These are phyloP conservation scores for Anethum foeniculum DNA, from an alignment of 140 eudicot species.

Conservation along the genomic window DNA sequence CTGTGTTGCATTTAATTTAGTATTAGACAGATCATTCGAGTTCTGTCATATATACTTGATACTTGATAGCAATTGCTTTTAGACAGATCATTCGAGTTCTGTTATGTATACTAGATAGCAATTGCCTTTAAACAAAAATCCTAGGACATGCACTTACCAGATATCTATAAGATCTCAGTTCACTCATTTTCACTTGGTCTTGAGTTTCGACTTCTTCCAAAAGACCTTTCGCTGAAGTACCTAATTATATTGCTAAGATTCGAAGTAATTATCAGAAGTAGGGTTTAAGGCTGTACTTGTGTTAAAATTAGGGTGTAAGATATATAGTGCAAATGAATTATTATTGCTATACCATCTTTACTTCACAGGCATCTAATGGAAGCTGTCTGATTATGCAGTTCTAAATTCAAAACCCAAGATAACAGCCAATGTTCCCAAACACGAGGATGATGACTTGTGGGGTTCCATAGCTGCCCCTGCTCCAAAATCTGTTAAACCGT, in stretches of 20 bases:
- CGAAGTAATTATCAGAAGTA: background rate
- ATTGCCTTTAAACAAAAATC: background rate
- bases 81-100: background rate
- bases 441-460: slow-evolving; percentile 72
- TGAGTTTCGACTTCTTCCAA: background rate
- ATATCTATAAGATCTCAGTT: background rate
- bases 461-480: slow-evolving; percentile 87
- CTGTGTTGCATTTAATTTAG: background rate
- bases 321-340: background rate
- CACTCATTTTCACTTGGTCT: background rate
- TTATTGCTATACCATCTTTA: background rate
- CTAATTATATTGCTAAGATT: background rate
- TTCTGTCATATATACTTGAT: background rate
- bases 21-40: background rate
- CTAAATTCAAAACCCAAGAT: slow-evolving; percentile 47
- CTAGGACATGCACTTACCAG: background rate
- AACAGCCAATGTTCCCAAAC: slow-evolving; percentile 37
- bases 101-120: background rate
- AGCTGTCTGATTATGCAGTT: slow-evolving; percentile 22
- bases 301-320: background rate
- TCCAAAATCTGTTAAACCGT: slow-evolving; percentile 48
- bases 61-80: background rate
- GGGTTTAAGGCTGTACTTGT: background rate
- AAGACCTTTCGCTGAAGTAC: background rate
- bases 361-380: background rate